These are phyloP conservation scores for Dictyostelium citrinum DNA, from an alignment of 78 protist genomes.

Conservation along the genomic window DNA sequence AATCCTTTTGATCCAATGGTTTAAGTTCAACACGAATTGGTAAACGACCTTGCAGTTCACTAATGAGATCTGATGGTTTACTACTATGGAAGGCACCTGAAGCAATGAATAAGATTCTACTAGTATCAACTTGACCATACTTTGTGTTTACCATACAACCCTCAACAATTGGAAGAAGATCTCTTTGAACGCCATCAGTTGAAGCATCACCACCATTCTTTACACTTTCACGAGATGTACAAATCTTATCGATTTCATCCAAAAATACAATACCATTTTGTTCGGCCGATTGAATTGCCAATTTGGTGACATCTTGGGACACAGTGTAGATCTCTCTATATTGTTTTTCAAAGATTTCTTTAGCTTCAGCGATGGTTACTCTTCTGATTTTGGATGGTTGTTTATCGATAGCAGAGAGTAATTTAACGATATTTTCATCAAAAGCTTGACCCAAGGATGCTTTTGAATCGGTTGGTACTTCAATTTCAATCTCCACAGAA, in stretches of 20 bases:
- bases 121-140: conserved; percentile 92
- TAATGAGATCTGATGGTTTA: conserved; percentile 80
- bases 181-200: conserved; percentile 97
- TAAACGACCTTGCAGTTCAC: conserved; percentile 93
- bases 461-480: neutral
- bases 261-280: conserved; percentile 95
- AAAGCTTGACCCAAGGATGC: neutral
- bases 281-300: conserved; percentile 88
- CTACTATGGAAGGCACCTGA: conserved; percentile 91
- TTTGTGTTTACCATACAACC: conserved; percentile 90
- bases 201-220: conserved; percentile 80
- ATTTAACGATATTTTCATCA: neutral
- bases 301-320: conserved; percentile 67
- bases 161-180: conserved; percentile 93
- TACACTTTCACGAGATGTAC: conserved; percentile 2
- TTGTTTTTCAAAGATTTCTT: conserved; percentile 9
- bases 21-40: conserved; percentile 94
- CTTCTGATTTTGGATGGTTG: neutral
- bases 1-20: conserved; percentile 86
- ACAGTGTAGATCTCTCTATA: conserved; percentile 40
- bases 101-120: conserved; percentile 91
- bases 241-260: conserved; percentile 97
- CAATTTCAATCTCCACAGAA: conserved; percentile 42
- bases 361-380: conserved; percentile 31
- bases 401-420: neutral